Conservation (phyloP, 1,284 basidiomycete genomes). For the Rhodotorula sp. region DNA sequence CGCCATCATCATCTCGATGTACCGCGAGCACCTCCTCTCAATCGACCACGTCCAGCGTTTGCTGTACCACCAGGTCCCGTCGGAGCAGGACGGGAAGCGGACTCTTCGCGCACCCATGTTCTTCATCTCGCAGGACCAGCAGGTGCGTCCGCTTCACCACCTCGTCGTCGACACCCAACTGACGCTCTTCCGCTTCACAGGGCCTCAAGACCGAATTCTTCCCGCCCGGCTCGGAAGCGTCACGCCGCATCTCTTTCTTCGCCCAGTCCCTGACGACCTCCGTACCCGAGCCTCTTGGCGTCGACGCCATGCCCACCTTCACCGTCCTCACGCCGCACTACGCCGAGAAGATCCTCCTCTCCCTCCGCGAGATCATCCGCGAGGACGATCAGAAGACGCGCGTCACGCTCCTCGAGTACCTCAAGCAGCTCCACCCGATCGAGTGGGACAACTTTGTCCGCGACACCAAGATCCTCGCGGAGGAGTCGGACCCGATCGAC, state of each 20-base stretch:
- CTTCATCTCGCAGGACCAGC: conserved; percentile 87
- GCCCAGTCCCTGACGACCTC: conserved; percentile 87
- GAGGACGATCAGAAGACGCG: conserved; percentile 94
- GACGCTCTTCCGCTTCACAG: not conserved
- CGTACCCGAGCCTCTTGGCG: conserved; percentile 82
- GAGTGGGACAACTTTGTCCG: conserved; percentile 99
- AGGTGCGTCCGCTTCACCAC: conserved; percentile 44
- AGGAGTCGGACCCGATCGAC: conserved; percentile 84
- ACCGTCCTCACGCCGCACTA: conserved; percentile 94
- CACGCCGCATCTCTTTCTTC: conserved; percentile 93
- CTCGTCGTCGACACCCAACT: not conserved
- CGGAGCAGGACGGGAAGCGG: conserved; percentile 74
- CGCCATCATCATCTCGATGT: conserved; percentile 99
- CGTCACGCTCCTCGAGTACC: conserved; percentile 90
- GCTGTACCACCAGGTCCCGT: conserved; percentile 90
- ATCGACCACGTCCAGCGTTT: conserved; percentile 94
- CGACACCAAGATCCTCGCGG: conserved; percentile 98
- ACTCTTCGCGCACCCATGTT: conserved; percentile 88
- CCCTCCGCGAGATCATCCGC: conserved; percentile 90
- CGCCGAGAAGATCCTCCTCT: conserved; percentile 92
- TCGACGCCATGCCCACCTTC: conserved; percentile 96
- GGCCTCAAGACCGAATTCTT: conserved; percentile 86
- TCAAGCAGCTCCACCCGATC: conserved; percentile 95
- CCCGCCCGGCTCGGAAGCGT: conserved; percentile 85
- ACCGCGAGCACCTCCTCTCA: conserved; percentile 90